A percentile compares a stretch with the other conserved stretches of the same genome.
Evolutionary conservation across 208 protist species (phyloP).

Genomic region (Trypanosoma brucei): DNA sequence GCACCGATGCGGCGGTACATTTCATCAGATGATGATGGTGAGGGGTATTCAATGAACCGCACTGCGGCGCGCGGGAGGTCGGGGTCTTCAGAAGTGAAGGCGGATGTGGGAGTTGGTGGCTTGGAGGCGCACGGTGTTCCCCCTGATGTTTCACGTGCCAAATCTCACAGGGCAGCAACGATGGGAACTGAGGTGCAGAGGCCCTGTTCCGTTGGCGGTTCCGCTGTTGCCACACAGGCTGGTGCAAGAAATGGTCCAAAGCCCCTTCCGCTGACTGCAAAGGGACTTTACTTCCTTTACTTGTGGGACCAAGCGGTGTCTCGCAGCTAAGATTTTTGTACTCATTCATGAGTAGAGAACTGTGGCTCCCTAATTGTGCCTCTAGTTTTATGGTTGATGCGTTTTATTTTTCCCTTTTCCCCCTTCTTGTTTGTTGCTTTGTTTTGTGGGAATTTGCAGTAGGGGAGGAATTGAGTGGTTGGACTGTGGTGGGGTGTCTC

Average conservation of each 20-base stretch:
- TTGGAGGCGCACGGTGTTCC: too few relatives aligned
- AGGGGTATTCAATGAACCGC: background rate
- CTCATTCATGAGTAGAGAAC: too few relatives aligned
- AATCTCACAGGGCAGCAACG: background rate
- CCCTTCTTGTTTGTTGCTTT: too few relatives aligned
- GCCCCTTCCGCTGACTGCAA: slow-evolving; percentile 4
- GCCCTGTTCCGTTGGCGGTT: too few relatives aligned
- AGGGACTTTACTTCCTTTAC: slow-evolving; percentile 28
- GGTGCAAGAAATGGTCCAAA: background rate
- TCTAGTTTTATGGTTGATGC: background rate
- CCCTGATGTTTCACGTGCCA: too few relatives aligned
- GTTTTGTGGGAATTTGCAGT: too few relatives aligned
- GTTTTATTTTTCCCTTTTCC: slow-evolving; percentile 10
- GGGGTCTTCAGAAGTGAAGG: background rate
- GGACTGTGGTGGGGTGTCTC: too few relatives aligned
- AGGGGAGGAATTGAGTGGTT: too few relatives aligned
- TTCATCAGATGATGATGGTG: background rate
- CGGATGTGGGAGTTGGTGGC: background rate
- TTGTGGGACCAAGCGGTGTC: slow-evolving; percentile 25
- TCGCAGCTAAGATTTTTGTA: background rate
- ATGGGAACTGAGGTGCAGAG: background rate
- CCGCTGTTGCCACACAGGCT: slow-evolving; percentile 8
- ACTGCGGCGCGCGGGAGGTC: background rate
- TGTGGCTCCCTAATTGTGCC: background rate
- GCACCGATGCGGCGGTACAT: background rate